Evolutionary conservation across 2,329 filamentous ascomycete species (phyloP), one percentile per base, ranked within the genome.

Genomic region (Helotiales sp.): DNA sequence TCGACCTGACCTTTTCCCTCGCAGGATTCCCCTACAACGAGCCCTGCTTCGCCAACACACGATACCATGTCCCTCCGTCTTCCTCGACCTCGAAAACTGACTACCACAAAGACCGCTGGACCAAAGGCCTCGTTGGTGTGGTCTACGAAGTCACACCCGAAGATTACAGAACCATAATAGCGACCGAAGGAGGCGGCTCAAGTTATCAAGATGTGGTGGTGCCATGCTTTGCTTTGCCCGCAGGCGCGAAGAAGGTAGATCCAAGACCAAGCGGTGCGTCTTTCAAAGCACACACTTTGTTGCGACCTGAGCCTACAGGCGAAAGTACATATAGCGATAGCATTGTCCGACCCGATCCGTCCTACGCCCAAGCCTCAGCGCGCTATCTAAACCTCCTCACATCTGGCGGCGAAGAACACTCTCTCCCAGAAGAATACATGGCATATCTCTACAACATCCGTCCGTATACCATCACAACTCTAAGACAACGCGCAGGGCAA

Each of bases 41-140:
- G 79, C 95, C 96, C 0, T 97, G 95, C 78, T 97, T 98, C 78
- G 93, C 93, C 65, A 97, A 97, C 75, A 91, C 90, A 90, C 57
- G 84, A 88, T 76, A 71, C 84, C 47, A 83, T 82, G 17, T 81
- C 80, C 67, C 76, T 34, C 43, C 61, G 69, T 70, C 70, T 3
- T 71, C 72, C 69, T 3, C 66, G 71, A 8, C 76, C 79, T 45
- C 61, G 10, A 54, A 70, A 79, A 17, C 43, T 45, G 30, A 57
- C 65, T 85, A 85, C 71, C 81, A 85, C 73, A 86, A 87, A 74
- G 82, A 86, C 62, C 81, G 80, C 63, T 97, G 93, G 93, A 82
- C 88, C 70, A 94, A 93, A 75, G 92, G 93, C 4, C 85, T 99
- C 1, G 87, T 97, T 47, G 96, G 96, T 26, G 93, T 97, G 17